Evolutionary conservation across 2,329 filamentous ascomycete species (phyloP), one percentile per base, ranked within the genome.

Genomic region (Fusarium palustre): DNA sequence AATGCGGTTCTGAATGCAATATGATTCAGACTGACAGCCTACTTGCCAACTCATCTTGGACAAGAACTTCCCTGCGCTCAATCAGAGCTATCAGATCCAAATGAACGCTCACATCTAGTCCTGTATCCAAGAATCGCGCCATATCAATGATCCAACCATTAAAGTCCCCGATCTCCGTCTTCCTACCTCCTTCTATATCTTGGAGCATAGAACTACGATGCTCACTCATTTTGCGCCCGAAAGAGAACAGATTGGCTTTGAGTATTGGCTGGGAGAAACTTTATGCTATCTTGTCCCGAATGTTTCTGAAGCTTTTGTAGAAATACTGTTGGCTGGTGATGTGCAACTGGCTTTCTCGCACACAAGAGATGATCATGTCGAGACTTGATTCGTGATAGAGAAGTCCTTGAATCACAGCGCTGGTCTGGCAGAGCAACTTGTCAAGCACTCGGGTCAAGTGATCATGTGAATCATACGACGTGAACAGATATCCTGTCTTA

Each of bases 131-230:
- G 3, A 63, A 59, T n/a, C 20, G 7, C 5, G 55, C 55, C 55
- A 48, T 63, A 2, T 63, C 55, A 7, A 43, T 30, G 34, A 63
- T 8, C 47, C 59, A 59, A 3, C 55, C 59, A 22, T 59, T 59
- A 2, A 63, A 54, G 18, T 59, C 55, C 3, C 42, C 25, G 3
- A 54, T 47, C 7, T 63, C 55, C 7, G 48, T 55, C 7, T 45
- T 20, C 24, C 42, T 54, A 1, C 31, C 36, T 1, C 30, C 20
- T 7, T 60, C 55, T 1, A 28, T 22, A 20, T 60, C 59, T 15
- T 55, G 55, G 2, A 60, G 18, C 59, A 62, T 62, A 4, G 59
- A 62, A 18, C 59, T 62, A 0, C 59, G 55, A 33, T 62, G 59
- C 11, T 62, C 55, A 13, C 30, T 30, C 11, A 62, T 59, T 18